A percentile compares a stretch with the other conserved stretches of the same genome.
Conservation (phyloP, 2,329 filamentous ascomycete genomes). For the Aquanectria penicillioides region DNA sequence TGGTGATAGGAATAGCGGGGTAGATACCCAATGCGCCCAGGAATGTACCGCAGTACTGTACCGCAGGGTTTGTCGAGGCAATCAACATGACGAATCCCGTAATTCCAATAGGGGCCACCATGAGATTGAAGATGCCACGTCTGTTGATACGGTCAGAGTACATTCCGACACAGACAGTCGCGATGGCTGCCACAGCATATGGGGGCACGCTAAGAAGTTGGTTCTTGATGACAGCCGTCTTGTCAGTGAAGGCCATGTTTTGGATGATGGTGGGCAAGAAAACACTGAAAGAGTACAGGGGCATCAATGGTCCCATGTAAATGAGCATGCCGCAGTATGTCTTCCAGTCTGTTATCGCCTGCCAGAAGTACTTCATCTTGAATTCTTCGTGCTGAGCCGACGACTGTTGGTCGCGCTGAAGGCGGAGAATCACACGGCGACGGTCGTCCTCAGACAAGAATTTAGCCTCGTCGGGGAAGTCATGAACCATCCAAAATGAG, state of each 20-base stretch:
- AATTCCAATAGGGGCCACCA: constrained; percentile 75
- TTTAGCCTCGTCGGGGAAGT: constrained; percentile 80
- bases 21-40: constrained; percentile 90
- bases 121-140: constrained; percentile 84
- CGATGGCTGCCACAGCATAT: constrained; percentile 50
- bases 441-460: constrained; percentile 79
- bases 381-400: constrained; percentile 82
- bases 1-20: constrained; percentile 85
- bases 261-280: constrained; percentile 84
- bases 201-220: constrained; percentile 60
- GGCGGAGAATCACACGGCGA: constrained; percentile 74
- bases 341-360: constrained; percentile 83
- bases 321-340: constrained; percentile 79
- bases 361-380: constrained; percentile 76
- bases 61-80: constrained; percentile 67
- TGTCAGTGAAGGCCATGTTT: constrained; percentile 54
- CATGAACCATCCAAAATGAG: constrained; percentile 82
- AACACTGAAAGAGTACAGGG: constrained; percentile 79
- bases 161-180: constrained; percentile 62
- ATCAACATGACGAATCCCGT: constrained; percentile 84
- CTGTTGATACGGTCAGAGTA: constrained; percentile 78
- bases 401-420: constrained; percentile 76
- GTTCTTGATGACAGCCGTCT: constrained; percentile 47
- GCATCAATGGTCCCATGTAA: constrained; percentile 80
- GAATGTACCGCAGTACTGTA: constrained; percentile 87